phyloP scores from a whole-genome alignment of 768 basidiomycete genomes.

The Mycena belliarum region DNA sequence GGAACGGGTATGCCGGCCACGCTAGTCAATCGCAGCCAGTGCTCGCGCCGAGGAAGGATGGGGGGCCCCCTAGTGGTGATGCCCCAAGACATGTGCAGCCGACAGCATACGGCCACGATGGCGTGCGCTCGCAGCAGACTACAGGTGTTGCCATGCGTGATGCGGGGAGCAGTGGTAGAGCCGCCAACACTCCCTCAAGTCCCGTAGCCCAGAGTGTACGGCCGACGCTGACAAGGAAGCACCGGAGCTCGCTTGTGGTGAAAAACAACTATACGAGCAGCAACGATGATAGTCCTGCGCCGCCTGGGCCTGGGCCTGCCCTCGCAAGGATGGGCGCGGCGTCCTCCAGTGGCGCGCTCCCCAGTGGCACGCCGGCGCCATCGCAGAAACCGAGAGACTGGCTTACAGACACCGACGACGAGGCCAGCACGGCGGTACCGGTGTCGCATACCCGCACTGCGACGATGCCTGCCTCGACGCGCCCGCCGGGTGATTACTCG shows the following conservation, averaged over 20 bases:
- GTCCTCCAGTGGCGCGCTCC: not conserved
- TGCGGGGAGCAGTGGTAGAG: slow-evolving; percentile 13
- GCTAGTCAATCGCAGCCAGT: not conserved
- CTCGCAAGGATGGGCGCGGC: too few relatives aligned
- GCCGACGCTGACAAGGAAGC: slow-evolving; percentile 52
- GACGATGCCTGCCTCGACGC: slow-evolving; percentile 13
- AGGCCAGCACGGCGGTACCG: slow-evolving; percentile 13
- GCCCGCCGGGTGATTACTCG: slow-evolving; percentile 1
- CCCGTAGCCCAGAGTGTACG: slow-evolving; percentile 17
- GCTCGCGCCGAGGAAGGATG: slow-evolving; percentile 7
- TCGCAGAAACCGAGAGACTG: slow-evolving; percentile 54
- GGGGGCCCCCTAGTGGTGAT: too few relatives aligned
- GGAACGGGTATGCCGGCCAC: slow-evolving; percentile 8
- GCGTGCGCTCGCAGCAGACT: slow-evolving; percentile 56
- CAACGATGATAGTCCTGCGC: slow-evolving; percentile 3
- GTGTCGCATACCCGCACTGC: slow-evolving; percentile 7
- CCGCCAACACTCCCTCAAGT: not conserved
- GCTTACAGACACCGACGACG: slow-evolving; percentile 63
- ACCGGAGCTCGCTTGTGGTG: slow-evolving; percentile 47
- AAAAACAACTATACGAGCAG: slow-evolving; percentile 33
- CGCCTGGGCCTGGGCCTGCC: not conserved
- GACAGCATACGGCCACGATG: slow-evolving; percentile 29
- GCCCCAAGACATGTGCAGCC: slow-evolving; percentile 24
- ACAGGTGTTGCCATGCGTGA: slow-evolving; percentile 57
- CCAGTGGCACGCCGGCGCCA: slow-evolving; percentile 11